Evolutionary conservation across 345 rosid genomes (phyloP).

Genomic region (Populus ilicifolia): DNA sequence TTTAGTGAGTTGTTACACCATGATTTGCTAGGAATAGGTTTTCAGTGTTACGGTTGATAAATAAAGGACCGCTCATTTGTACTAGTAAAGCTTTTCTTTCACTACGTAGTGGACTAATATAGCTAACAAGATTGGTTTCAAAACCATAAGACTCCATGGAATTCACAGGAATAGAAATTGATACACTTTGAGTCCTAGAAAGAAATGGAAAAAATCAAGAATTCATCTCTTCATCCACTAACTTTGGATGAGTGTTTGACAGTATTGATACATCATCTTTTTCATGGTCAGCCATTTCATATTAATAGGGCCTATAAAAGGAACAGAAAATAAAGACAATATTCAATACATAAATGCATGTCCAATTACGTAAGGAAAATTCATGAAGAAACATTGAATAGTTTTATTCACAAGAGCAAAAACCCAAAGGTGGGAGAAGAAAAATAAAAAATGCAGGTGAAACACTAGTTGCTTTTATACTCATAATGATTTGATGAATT

Average conservation of each 20-base stretch:
- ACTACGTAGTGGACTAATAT: conserved; percentile 78
- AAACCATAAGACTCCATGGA: conserved; percentile 44
- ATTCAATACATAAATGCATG: not conserved
- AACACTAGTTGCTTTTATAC: not conserved
- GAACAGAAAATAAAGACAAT: not conserved
- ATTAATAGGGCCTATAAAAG: conserved; percentile 20
- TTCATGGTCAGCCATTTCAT: conserved; percentile 45
- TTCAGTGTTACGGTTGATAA: conserved; percentile 34
- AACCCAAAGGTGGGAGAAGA: not conserved
- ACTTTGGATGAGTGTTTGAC: conserved; percentile 31
- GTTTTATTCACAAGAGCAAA: not conserved
- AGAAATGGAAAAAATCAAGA: conserved; percentile 34
- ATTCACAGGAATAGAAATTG: conserved; percentile 50
- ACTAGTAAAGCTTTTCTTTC: conserved; percentile 45
- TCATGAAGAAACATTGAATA: not conserved
- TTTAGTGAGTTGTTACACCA: conserved; percentile 17
- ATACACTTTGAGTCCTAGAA: conserved; percentile 54
- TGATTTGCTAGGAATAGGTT: conserved; percentile 26
- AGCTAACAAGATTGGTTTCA: conserved; percentile 45
- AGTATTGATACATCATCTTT: conserved; percentile 70
- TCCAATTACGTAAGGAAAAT: not conserved
- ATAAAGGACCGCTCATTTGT: conserved; percentile 76
- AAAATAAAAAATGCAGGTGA: not conserved
- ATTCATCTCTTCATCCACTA: conserved; percentile 26
- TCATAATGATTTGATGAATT: not conserved